These are phyloP conservation scores for Gossypium trilobum DNA, from an alignment of 441 rosid genomes.

Conservation along the genomic window DNA sequence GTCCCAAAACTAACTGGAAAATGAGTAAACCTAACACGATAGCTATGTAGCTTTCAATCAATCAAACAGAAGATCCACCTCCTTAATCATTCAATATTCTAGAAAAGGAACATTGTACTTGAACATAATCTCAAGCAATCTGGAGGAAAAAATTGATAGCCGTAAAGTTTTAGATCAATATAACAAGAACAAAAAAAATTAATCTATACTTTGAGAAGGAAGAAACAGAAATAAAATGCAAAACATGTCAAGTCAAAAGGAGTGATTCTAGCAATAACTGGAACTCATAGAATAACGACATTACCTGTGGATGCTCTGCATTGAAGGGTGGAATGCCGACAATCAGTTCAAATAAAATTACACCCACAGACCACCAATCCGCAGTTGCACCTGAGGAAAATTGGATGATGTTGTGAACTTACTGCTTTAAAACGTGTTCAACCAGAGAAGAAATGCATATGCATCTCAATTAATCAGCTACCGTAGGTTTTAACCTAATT, in stretches of 20 bases:
- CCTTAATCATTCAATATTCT: not conserved
- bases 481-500: not conserved
- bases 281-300: constrained; percentile 10
- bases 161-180: not conserved
- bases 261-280: constrained; percentile 12
- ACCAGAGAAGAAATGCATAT: constrained; percentile 8
- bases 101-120: not conserved
- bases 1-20: constrained; percentile 2
- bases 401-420: constrained; percentile 6
- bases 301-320: constrained; percentile 94
- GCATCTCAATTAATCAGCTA: not conserved
- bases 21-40: not conserved
- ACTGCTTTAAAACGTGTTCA: constrained; percentile 13
- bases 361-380: constrained; percentile 99
- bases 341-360: constrained; percentile 83
- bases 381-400: constrained; percentile 76
- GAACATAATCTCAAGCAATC: not conserved
- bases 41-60: not conserved
- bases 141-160: not conserved
- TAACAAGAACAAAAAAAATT: not conserved
- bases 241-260: not conserved
- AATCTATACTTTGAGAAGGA: not conserved
- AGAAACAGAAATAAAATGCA: not conserved
- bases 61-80: not conserved
- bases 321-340: constrained; percentile 98